phyloP scores from a whole-genome alignment of 129 eudicot genomes.

The Logfia minima region DNA sequence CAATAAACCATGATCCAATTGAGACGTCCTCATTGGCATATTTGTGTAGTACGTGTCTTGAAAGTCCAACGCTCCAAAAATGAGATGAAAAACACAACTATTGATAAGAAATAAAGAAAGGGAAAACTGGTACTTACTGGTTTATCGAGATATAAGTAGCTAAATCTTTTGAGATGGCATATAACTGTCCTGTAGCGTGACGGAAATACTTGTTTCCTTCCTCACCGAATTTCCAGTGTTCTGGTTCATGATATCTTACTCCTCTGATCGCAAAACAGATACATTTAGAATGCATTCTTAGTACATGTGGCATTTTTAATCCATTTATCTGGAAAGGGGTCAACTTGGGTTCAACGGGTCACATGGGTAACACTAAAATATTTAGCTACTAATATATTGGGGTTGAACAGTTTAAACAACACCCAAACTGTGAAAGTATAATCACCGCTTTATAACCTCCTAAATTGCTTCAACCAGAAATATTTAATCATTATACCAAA shows the following conservation, averaged over 20 bases:
- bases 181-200: slow-evolving; percentile 90
- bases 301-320: neutral
- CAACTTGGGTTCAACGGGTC: neutral
- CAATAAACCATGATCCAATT: slow-evolving; percentile 87
- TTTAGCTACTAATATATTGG: neutral
- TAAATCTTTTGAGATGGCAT: slow-evolving; percentile 85
- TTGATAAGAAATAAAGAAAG: neutral
- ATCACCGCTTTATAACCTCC: neutral
- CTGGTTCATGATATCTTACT: slow-evolving; percentile 92
- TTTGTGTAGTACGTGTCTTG: slow-evolving; percentile 77
- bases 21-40: slow-evolving; percentile 92
- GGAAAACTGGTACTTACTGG: slow-evolving; percentile 48
- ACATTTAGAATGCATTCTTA: slow-evolving; percentile 21
- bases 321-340: too few species aligned
- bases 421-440: neutral
- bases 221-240: slow-evolving; percentile 91
- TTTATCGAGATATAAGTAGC: slow-evolving; percentile 80
- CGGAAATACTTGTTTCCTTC: slow-evolving; percentile 90
- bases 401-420: neutral
- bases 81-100: neutral
- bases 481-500: neutral
- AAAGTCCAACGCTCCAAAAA: neutral
- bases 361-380: neutral
- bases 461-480: neutral
- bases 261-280: slow-evolving; percentile 50